phyloP scores from a whole-genome alignment of 2,329 filamentous ascomycete genomes.

The Fusarium sp. region DNA sequence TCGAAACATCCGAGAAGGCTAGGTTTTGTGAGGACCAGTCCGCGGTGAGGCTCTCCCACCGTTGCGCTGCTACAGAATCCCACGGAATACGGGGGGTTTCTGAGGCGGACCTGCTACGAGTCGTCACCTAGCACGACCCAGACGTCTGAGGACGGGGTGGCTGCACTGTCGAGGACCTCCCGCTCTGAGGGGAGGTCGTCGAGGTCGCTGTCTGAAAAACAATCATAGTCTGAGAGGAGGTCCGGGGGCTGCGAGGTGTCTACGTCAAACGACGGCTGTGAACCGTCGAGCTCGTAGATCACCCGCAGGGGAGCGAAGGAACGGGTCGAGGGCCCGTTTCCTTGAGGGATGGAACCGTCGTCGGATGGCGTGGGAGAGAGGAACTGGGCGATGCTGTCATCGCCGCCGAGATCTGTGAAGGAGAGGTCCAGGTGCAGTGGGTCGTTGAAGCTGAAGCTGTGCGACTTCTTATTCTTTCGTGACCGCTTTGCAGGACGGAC shows the following conservation, averaged over 20 bases:
- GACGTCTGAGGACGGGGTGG: constrained; percentile 46
- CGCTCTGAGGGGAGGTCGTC: constrained; percentile 48
- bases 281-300: constrained; percentile 54
- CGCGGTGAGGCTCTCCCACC: constrained; percentile 48
- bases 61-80: constrained; percentile 41
- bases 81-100: constrained; percentile 46
- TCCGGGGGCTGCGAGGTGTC: constrained; percentile 53
- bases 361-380: constrained; percentile 41
- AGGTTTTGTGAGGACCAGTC: constrained; percentile 53
- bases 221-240: constrained; percentile 52
- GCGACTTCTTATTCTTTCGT: constrained; percentile 42
- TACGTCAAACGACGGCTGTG: constrained; percentile 48
- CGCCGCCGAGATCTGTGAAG: constrained; percentile 56
- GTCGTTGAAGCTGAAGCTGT: constrained; percentile 39
- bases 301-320: constrained; percentile 51
- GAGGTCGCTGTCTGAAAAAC: constrained; percentile 51
- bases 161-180: constrained; percentile 46
- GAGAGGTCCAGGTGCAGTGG: constrained; percentile 55
- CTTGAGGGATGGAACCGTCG: constrained; percentile 25
- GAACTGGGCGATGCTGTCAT: constrained; percentile 53
- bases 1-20: constrained; percentile 23
- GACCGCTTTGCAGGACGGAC: constrained; percentile 51
- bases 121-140: constrained; percentile 60
- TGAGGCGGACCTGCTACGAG: constrained; percentile 58
- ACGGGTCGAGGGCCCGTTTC: constrained; percentile 18